Base-by-base conservation (phyloP, 2,329 filamentous ascomycete genomes). In the Ophiostoma ips region DNA sequence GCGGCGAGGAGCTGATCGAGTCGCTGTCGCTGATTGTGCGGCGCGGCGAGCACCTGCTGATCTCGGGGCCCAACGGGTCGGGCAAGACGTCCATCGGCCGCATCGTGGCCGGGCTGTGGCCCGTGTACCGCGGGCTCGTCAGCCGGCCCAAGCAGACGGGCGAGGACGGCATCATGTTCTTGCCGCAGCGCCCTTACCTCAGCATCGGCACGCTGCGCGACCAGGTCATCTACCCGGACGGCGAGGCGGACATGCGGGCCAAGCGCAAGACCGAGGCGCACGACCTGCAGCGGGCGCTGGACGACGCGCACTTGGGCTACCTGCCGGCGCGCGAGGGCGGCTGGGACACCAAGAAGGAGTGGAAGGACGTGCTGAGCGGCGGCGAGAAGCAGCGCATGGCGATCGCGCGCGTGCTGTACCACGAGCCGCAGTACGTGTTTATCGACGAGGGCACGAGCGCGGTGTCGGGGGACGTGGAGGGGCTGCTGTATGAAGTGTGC, bases 351-450 rank as follows among this genome's bases (percentile, higher is more conserved):
- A 78, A 87, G 51, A 96, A 98, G 66, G 89, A 95, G 62, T 98
- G 92, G 92, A 95, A 96, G 68, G 90, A 96, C 58, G 87, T 98
- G 5, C 73, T 98, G n/a, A 90, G 84, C 56, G 92, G 92, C 36
- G 92, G 92, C 12, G 92, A 98, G 72, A 98, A 98, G 70, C 92
- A 98, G 68, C 75, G 92, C 19, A 87, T 98, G 77, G 87, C 80
- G 0, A 87, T 98, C 59, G 90, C 94, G 4, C 73, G 92, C 41
- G 65, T 98, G 46, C 70, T 96, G 37, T 98, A 98, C 61, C 92
- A 98, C 61, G 90, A 96, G 68, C 92, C 92, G 15, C 75, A 84
- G 53, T 98, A 94, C 62, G 92, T 88, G 2, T 87, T 98, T 59
- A 80, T 98, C 51, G 92, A 98, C 55, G 92, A 98, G 66, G 90